These are phyloP conservation scores for Lactarius indigo DNA, from an alignment of 768 basidiomycete genomes.

Conservation along the genomic window DNA sequence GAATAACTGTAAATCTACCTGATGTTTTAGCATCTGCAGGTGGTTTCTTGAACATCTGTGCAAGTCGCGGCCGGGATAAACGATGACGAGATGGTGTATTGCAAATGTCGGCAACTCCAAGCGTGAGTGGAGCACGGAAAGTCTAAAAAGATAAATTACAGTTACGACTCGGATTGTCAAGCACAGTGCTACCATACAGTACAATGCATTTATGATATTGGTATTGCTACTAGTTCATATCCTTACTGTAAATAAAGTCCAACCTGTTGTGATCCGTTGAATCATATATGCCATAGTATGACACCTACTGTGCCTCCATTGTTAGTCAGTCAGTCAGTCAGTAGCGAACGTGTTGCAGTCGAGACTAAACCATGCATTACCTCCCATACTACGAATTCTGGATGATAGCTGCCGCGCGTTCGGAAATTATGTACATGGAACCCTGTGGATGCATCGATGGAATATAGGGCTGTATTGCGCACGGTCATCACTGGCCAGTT, in stretches of 20 bases:
- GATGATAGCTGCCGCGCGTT: conserved; percentile 1
- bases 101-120: background rate
- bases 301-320: too few relatives aligned
- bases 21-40: conserved; percentile 66
- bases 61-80: background rate
- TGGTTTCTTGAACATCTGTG: conserved; percentile 81
- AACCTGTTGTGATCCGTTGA: too few relatives aligned
- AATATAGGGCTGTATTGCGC: background rate
- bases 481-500: too few relatives aligned
- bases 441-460: conserved; percentile 14
- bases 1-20: conserved; percentile 30
- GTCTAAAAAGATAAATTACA: background rate
- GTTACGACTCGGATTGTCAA: background rate
- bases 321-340: too few relatives aligned
- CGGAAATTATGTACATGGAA: conserved; percentile 7
- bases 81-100: background rate
- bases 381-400: background rate
- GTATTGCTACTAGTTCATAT: too few relatives aligned
- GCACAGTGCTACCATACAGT: too few relatives aligned
- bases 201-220: too few relatives aligned
- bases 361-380: too few relatives aligned
- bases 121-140: background rate
- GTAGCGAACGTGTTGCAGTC: too few relatives aligned
- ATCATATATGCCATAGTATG: too few relatives aligned
- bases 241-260: too few relatives aligned